phyloP scores from a whole-genome alignment of 257 asterid species.

The Solanum ossicruentum region DNA sequence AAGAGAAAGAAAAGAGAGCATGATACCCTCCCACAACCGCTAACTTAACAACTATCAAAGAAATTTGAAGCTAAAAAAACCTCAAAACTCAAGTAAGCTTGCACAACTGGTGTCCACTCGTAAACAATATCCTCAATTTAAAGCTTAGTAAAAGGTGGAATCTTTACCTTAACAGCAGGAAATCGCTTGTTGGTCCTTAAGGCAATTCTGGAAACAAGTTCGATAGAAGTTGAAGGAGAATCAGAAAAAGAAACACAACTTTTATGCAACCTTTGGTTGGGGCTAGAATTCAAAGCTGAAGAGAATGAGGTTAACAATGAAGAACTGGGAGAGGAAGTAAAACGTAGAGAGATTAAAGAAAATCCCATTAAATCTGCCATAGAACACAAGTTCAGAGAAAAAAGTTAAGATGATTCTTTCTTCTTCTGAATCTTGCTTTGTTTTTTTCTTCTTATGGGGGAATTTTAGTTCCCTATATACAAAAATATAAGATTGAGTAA shows the following conservation, averaged over 20 bases:
- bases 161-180: conserved; percentile 46
- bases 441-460: not conserved
- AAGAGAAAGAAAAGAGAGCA: not conserved
- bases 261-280: conserved; percentile 20
- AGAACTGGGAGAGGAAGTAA: conserved; percentile 12
- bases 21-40: not conserved
- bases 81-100: not conserved
- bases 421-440: not conserved
- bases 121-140: not conserved
- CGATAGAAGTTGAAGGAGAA: conserved; percentile 14
- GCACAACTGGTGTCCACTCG: not conserved
- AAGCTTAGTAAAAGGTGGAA: not conserved
- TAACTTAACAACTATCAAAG: not conserved
- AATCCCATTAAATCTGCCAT: conserved; percentile 57
- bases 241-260: conserved; percentile 31
- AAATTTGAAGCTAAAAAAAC: not conserved
- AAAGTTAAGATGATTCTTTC: not conserved
- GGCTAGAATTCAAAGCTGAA: conserved; percentile 29
- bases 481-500: not conserved
- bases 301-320: conserved; percentile 39
- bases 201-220: conserved; percentile 30
- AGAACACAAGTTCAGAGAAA: not conserved
- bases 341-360: conserved; percentile 31
- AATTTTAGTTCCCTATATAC: not conserved
- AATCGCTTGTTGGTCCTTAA: conserved; percentile 31